A percentile compares a stretch with the other conserved stretches of the same genome.
Conservation (phyloP, 371 early-diverging fungal species). For the Rhizopus arrhizus region DNA sequence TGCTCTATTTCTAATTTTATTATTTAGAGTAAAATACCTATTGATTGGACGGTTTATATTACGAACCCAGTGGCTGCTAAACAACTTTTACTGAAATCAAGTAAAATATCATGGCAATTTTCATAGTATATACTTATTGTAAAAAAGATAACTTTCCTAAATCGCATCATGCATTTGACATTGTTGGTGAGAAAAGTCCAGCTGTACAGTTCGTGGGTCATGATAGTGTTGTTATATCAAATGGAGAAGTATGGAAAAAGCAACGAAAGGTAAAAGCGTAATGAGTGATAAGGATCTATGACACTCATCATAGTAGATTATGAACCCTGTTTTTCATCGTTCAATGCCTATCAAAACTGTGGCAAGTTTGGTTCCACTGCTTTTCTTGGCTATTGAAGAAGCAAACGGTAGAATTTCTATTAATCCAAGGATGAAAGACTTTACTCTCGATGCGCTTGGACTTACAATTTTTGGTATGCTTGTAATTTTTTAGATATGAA, state of each 20-base stretch:
- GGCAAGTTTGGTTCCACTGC: conserved; percentile 14
- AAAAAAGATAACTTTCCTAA: conserved; percentile 3
- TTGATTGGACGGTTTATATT: conserved; percentile 13
- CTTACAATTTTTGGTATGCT: conserved; percentile 29
- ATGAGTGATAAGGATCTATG: not conserved
- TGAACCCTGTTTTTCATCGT: conserved; percentile 49
- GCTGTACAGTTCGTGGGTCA: conserved; percentile 7
- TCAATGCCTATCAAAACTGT: conserved; percentile 31
- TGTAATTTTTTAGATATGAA: not conserved
- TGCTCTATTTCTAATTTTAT: not conserved
- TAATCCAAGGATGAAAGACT: conserved; percentile 12
- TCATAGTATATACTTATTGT: not conserved
- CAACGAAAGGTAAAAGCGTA: conserved; percentile 16
- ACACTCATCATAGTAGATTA: conserved; percentile 4
- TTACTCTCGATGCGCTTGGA: conserved; percentile 38
- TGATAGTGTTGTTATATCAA: conserved; percentile 9
- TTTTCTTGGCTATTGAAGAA: conserved; percentile 23
- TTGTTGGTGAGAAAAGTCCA: not conserved
- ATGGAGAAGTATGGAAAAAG: conserved; percentile 21
- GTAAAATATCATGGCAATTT: not conserved
- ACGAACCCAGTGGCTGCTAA: conserved; percentile 8
- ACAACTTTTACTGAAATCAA: conserved; percentile 14
- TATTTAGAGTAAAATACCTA: conserved; percentile 5
- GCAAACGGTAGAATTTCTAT: conserved; percentile 4
- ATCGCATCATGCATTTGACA: not conserved